Percentiles rank a stretch among this genome's conserved stretches.
phyloP scores from a whole-genome alignment of 495 filamentous ascomycete species.

The Aspergillus avenaceus region DNA sequence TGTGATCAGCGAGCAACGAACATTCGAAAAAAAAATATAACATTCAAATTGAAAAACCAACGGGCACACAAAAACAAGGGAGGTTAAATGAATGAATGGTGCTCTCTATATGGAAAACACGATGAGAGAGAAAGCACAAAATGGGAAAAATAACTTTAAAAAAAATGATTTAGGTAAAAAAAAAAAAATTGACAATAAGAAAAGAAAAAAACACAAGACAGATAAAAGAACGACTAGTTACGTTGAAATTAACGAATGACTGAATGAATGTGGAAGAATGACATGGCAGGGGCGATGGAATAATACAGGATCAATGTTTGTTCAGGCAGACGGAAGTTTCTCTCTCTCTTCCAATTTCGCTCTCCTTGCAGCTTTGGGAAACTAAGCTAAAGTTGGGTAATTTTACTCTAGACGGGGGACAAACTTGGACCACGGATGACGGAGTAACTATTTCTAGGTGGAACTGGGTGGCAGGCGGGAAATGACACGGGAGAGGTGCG shows the following conservation, averaged over 20 bases:
- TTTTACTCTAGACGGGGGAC: no score
- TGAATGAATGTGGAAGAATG: slow-evolving; percentile 29
- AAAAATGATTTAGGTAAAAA: background rate
- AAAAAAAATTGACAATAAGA: background rate
- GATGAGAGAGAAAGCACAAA: slow-evolving; percentile 2
- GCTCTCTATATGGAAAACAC: background rate
- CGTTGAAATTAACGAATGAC: slow-evolving; percentile 41
- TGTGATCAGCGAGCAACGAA: slow-evolving; percentile 21
- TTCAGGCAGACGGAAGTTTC: background rate
- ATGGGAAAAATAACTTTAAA: slow-evolving; percentile 1
- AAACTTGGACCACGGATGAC: no score
- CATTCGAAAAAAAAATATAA: slow-evolving; percentile 3
- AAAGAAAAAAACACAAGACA: slow-evolving; percentile 5
- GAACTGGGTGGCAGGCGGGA: background rate
- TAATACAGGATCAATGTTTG: background rate
- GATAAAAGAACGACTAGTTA: background rate
- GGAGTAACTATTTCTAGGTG: no score
- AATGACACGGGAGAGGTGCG: background rate
- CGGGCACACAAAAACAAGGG: slow-evolving; percentile 21
- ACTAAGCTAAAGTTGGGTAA: no score
- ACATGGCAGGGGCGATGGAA: slow-evolving; percentile 17
- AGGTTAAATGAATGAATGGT: slow-evolving; percentile 26
- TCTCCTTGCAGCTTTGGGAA: background rate
- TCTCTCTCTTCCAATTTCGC: no score
- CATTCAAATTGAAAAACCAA: no score